Conservation (phyloP, 2,329 filamentous ascomycete genomes). For the Xylaria sp. region DNA sequence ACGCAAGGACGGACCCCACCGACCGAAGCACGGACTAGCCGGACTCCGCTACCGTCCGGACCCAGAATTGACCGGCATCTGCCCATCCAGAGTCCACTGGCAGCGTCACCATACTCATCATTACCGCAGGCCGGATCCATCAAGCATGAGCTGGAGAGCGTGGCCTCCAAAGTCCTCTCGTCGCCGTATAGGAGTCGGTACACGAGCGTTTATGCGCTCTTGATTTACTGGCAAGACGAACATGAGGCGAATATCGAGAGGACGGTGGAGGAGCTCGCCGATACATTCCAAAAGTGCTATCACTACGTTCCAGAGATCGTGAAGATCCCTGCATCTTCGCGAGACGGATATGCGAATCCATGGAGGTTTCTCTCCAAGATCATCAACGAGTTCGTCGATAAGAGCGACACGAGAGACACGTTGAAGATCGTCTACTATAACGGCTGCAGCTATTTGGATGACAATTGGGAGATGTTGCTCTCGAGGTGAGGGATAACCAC, state of each 20-base stretch:
- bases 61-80: constrained; percentile 49
- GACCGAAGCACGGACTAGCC: constrained; percentile 44
- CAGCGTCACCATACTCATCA: constrained; percentile 22
- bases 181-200: constrained; percentile 50
- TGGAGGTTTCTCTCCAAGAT: constrained; percentile 50
- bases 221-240: constrained; percentile 55
- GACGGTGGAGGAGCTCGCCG: constrained; percentile 44
- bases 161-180: constrained; percentile 45
- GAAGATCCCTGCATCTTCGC: constrained; percentile 43
- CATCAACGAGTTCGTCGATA: constrained; percentile 49
- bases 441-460: constrained; percentile 50
- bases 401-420: constrained; percentile 49
- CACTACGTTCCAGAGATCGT: constrained; percentile 45
- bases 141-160: constrained; percentile 48
- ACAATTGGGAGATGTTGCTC: constrained; percentile 52
- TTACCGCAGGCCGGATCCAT: constrained; percentile 47
- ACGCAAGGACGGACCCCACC: constrained; percentile 35
- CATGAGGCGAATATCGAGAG: constrained; percentile 38
- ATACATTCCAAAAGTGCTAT: constrained; percentile 49
- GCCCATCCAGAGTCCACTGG: constrained; percentile 31
- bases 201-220: constrained; percentile 45
- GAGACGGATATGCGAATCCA: constrained; percentile 44
- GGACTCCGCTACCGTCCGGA: constrained; percentile 52
- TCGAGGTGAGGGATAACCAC: constrained; percentile 43
- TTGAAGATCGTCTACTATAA: constrained; percentile 56